A percentile compares a stretch with the other conserved stretches of the same genome.
Evolutionary conservation across 2,329 filamentous ascomycete genomes (phyloP).

Genomic region (Ophiostoma piceae): DNA sequence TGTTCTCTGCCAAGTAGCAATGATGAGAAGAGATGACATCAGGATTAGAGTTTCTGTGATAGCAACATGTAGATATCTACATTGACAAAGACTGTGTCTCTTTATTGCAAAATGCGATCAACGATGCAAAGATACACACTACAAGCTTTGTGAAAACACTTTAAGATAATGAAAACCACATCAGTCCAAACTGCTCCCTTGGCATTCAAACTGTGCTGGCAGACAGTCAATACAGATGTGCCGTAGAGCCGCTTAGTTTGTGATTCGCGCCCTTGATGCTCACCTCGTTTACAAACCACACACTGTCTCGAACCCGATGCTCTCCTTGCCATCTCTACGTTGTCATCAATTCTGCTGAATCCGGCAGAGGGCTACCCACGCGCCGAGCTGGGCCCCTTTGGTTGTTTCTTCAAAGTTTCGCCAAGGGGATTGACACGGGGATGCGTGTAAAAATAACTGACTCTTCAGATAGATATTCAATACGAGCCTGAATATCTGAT

Average conservation of each 20-base stretch:
- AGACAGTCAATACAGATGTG: background rate
- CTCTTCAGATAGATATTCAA: too few relatives aligned
- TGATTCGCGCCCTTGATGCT: background rate
- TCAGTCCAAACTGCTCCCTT: background rate
- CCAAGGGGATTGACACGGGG: constrained; percentile 24
- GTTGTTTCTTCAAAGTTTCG: constrained; percentile 25
- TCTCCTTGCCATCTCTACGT: background rate
- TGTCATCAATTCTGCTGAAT: background rate
- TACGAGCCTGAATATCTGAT: too few relatives aligned
- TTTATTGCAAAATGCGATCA: background rate
- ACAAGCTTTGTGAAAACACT: background rate
- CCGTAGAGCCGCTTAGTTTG: too few relatives aligned
- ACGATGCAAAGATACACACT: background rate
- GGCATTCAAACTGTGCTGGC: background rate
- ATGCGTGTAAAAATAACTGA: background rate
- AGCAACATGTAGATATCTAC: background rate
- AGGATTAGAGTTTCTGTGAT: too few relatives aligned
- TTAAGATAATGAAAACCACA: background rate
- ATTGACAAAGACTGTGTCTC: background rate
- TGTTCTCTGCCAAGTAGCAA: background rate
- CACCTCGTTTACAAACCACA: background rate
- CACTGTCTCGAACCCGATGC: background rate
- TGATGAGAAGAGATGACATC: too few relatives aligned
- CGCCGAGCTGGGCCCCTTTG: background rate
- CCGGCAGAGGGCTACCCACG: background rate